A percentile compares a stretch with the other conserved stretches of the same genome.
Evolutionary conservation across 495 filamentous ascomycete genomes (phyloP).

Genomic region (Aspergillus sparsus): DNA sequence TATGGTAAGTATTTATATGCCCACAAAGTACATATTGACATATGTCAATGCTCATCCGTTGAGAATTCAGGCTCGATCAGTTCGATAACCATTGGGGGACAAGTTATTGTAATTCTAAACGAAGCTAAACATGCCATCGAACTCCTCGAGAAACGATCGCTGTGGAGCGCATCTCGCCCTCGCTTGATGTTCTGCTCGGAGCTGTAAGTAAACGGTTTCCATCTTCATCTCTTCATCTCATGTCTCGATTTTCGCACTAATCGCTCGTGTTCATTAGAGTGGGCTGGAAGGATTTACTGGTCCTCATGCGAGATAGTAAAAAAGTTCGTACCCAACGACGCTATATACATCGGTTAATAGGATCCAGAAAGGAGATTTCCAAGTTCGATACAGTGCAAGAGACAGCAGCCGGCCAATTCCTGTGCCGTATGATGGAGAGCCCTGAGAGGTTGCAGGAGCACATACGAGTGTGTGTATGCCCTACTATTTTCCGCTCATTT

Average conservation of each 20-base stretch:
- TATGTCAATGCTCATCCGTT: neutral
- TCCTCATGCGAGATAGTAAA: neutral
- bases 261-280: slow-evolving; percentile 22
- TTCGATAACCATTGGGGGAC: slow-evolving; percentile 48
- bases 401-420: slow-evolving; percentile 40
- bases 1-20: neutral
- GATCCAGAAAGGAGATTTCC: slow-evolving; percentile 1
- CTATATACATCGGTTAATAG: slow-evolving; percentile 25
- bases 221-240: too few species aligned
- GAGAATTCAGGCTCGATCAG: slow-evolving; percentile 44
- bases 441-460: slow-evolving; percentile 25
- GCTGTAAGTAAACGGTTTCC: slow-evolving; percentile 26
- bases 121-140: slow-evolving; percentile 43
- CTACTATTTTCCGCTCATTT: neutral
- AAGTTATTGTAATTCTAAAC: slow-evolving; percentile 49
- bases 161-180: slow-evolving; percentile 32
- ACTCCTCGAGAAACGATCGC: slow-evolving; percentile 46
- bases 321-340: slow-evolving; percentile 27
- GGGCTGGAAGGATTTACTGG: slow-evolving; percentile 32
- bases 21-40: neutral
- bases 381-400: slow-evolving; percentile 35
- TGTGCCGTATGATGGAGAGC: slow-evolving; percentile 38
- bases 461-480: slow-evolving; percentile 4
- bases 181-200: neutral
- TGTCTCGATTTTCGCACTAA: neutral